Base-by-base conservation (phyloP, 1,284 basidiomycete species). In the Leccinum holopus region DNA sequence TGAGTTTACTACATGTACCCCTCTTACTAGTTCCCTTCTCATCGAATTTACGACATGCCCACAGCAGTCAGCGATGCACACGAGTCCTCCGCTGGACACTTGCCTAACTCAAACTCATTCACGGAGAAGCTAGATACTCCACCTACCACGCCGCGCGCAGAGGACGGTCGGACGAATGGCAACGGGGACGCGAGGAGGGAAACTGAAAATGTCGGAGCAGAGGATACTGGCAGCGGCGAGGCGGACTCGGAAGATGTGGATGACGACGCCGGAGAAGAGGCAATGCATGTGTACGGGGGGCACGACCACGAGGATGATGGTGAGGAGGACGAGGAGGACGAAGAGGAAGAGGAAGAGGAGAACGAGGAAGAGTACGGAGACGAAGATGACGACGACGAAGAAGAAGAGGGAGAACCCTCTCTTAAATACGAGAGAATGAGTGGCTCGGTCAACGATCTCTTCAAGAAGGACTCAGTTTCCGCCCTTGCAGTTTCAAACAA, bases 381-480 rank as follows among this genome's bases (percentile, higher is more conserved):
- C 0, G 83, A 83, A 0, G 84, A 83, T 0, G 83, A 83, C 0
- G 84, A 82, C 0, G 84, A 84, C 0, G 84, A 86, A 0, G 83
- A 87, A 0, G 90, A 89, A 0, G 90, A 91, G 16, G 88, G 90
- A n/a, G 92, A 94, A 70, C 91, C 90, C 3, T 85, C 92, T 0
- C 83, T 98, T 71, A 98, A 98, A 75, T 98, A 98, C 74, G 88
- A 91, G 67, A 83, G 91, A 54, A 82, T 98, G 59, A 84, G 85
- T 52, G 92, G 92, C 5, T 80, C 86, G 3, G 80, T 92, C 49
- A 84, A 86, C 3, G 91, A 94, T 68, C 78, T 98, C n/a, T 82
- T 98, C 57, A 87, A 87, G 76, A 94, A 91, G 72, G 96, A 98
- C 73, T 90, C 91, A 18, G 92, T 90, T 1, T 95, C 94, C 53